Percentiles rank a stretch among this genome's conserved stretches.
Evolutionary conservation across 2,329 filamentous ascomycete species (phyloP).

Genomic region (Magnaporthiopsis rhizophila): DNA sequence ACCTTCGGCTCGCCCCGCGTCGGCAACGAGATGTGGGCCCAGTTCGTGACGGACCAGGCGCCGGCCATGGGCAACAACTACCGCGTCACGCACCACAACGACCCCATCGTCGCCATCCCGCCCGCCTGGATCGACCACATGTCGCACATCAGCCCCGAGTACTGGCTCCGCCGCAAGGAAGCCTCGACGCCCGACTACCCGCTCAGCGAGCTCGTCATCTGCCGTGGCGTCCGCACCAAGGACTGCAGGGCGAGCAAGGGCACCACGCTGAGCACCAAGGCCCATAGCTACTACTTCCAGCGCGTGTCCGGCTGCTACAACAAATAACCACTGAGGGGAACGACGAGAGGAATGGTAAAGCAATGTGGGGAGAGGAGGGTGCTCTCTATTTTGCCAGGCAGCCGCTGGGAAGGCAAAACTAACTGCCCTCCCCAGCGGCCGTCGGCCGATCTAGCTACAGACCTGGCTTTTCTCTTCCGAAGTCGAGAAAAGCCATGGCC

Average conservation of each 20-base stretch:
- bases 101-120: constrained; percentile 61
- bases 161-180: constrained; percentile 43
- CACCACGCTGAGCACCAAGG: constrained; percentile 28
- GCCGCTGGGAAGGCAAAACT: background rate
- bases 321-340: background rate
- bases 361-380: too few relatives aligned
- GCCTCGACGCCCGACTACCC: constrained; percentile 27
- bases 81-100: constrained; percentile 59
- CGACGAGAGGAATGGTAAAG: too few relatives aligned
- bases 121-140: constrained; percentile 51
- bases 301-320: constrained; percentile 30
- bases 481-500: background rate
- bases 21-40: constrained; percentile 47
- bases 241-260: constrained; percentile 41
- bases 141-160: constrained; percentile 63
- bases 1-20: constrained; percentile 61
- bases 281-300: constrained; percentile 44
- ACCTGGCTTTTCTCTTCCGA: background rate
- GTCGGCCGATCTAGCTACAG: background rate
- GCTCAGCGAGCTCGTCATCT: constrained; percentile 34
- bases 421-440: background rate
- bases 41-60: constrained; percentile 43
- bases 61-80: constrained; percentile 36
- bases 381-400: background rate
- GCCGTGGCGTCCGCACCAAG: constrained; percentile 37